phyloP scores from a whole-genome alignment of 2,329 filamentous ascomycete species.

The Gaeumannomyces sp. region DNA sequence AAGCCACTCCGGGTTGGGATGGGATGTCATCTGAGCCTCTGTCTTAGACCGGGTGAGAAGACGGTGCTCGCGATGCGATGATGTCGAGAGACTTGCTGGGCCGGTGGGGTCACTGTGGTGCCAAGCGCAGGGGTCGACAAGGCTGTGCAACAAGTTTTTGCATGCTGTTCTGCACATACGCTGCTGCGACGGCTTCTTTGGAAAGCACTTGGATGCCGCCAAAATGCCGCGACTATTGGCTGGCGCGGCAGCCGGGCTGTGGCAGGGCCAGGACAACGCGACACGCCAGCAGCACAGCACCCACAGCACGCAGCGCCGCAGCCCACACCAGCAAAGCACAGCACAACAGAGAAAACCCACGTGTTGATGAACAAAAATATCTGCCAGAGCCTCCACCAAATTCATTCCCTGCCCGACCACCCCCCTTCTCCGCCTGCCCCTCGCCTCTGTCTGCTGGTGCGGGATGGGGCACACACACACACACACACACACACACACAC shows the following conservation, averaged over 20 bases:
- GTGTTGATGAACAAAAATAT: constrained; percentile 1
- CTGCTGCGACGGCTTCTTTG: neutral
- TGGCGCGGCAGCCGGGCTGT: neutral
- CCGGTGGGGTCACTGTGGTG: no score
- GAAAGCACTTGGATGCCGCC: neutral
- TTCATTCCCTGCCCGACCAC: neutral
- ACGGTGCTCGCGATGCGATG: neutral
- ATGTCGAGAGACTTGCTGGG: neutral
- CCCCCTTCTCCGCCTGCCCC: neutral
- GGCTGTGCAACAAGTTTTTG: neutral
- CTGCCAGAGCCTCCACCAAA: constrained; percentile 3
- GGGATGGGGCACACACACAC: no score
- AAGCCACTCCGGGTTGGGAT: neutral
- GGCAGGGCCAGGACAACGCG: neutral
- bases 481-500: neutral
- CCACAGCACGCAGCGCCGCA: neutral
- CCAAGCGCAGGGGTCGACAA: no score
- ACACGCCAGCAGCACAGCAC: neutral
- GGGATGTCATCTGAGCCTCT: neutral
- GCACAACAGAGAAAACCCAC: neutral
- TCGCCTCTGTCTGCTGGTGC: no score
- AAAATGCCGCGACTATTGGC: neutral
- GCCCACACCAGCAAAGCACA: neutral
- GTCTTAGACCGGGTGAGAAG: neutral
- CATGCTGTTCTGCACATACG: neutral